phyloP scores from a whole-genome alignment of 768 basidiomycete species.

The Gloeostereum incarnatum region DNA sequence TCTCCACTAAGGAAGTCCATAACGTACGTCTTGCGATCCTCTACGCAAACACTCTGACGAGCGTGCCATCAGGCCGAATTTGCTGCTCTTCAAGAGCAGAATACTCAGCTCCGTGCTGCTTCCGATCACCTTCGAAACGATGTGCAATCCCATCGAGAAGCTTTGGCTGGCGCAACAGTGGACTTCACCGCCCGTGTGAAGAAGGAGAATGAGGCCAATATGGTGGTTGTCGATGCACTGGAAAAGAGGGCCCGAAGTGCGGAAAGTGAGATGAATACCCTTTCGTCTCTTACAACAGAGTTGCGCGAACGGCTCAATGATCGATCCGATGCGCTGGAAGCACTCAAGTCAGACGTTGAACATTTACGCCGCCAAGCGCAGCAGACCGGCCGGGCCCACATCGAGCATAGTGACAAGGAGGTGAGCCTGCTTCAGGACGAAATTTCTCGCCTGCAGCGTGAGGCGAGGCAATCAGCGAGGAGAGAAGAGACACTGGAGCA shows the following conservation, averaged over 20 bases:
- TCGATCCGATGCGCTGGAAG: background rate
- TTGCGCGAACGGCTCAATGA: background rate
- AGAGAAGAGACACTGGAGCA: constrained; percentile 18
- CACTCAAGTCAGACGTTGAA: background rate
- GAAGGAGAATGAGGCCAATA: constrained; percentile 9
- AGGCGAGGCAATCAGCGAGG: too few species aligned
- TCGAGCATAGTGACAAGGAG: constrained; percentile 1
- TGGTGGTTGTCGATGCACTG: background rate
- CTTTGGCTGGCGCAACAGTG: constrained; percentile 7
- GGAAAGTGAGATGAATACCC: too few species aligned
- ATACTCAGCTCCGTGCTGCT: constrained; percentile 20
- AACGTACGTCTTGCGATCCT: too few species aligned
- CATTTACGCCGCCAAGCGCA: too few species aligned
- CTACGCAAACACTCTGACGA: too few species aligned
- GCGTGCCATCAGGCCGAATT: constrained; percentile 27
- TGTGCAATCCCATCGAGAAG: constrained; percentile 9
- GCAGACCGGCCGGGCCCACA: too few species aligned
- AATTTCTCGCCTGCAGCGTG: too few species aligned
- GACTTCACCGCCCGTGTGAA: constrained; percentile 17
- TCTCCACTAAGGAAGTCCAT: too few species aligned
- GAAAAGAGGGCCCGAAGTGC: background rate
- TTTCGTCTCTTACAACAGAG: too few species aligned
- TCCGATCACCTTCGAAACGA: constrained; percentile 10
- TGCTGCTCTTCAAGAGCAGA: constrained; percentile 30
- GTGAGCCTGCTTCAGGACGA: constrained; percentile 7